A percentile compares a stretch with the other conserved stretches of the same genome.
Conservation (phyloP, 2,329 filamentous ascomycete species). For the Xylaria sp. region DNA sequence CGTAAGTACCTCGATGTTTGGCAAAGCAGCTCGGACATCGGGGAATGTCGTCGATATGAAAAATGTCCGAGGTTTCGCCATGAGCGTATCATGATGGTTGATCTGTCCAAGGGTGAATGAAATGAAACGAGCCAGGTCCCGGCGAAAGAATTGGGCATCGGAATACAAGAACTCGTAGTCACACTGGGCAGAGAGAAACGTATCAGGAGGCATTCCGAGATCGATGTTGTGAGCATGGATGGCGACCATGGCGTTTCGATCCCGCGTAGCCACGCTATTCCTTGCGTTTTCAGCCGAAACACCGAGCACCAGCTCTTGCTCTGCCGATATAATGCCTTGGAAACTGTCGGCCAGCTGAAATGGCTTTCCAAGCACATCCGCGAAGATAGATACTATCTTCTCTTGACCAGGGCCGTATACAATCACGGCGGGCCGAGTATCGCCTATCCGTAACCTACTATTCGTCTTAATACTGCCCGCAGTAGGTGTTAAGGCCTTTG, state of each 20-base stretch:
- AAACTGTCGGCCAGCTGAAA: constrained; percentile 69
- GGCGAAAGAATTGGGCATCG: constrained; percentile 74
- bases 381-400: constrained; percentile 77
- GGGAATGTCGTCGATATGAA: constrained; percentile 91
- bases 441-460: constrained; percentile 62
- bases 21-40: constrained; percentile 82
- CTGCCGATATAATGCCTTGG: constrained; percentile 62
- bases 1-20: constrained; percentile 87
- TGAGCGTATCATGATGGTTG: constrained; percentile 79
- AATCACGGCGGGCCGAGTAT: constrained; percentile 71
- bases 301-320: constrained; percentile 75
- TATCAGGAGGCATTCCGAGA: constrained; percentile 74
- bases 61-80: constrained; percentile 81
- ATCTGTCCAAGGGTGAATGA: constrained; percentile 84
- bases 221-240: constrained; percentile 83
- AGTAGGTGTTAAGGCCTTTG: constrained; percentile 37
- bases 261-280: constrained; percentile 66
- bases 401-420: constrained; percentile 78
- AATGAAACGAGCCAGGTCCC: constrained; percentile 81
- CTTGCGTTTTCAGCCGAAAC: constrained; percentile 68
- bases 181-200: constrained; percentile 72
- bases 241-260: constrained; percentile 69
- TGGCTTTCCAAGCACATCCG: constrained; percentile 81
- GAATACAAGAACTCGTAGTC: constrained; percentile 92
- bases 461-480: constrained; percentile 56